These are phyloP conservation scores for Stenogyne calaminthoides DNA, from an alignment of 305 asterid species.

Conservation along the genomic window DNA sequence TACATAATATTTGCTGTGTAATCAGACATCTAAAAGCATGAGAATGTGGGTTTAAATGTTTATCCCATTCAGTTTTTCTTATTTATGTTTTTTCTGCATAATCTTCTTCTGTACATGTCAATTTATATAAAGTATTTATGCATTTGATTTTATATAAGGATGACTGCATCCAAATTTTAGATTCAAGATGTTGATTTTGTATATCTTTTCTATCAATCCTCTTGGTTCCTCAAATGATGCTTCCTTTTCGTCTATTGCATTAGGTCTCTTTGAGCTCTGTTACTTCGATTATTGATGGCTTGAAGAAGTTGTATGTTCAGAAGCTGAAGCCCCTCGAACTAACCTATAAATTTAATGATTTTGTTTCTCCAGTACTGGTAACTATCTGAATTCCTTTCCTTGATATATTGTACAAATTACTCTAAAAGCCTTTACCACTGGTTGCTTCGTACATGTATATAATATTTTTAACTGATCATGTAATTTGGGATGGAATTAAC, in stretches of 20 bases:
- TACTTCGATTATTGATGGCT: constrained; percentile 87
- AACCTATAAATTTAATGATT: constrained; percentile 81
- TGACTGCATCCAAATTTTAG: constrained; percentile 9
- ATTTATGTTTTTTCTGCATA: not conserved
- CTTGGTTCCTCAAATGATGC: constrained; percentile 28
- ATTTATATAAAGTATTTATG: constrained; percentile 10
- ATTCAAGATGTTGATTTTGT: not conserved
- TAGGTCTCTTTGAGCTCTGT: constrained; percentile 79
- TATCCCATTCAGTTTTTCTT: not conserved
- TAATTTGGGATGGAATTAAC: constrained; percentile 18
- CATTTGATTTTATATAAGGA: constrained; percentile 2
- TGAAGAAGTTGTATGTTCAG: constrained; percentile 85
- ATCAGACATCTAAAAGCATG: not conserved
- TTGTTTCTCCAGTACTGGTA: constrained; percentile 90
- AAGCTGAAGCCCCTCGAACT: constrained; percentile 84
- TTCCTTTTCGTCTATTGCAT: constrained; percentile 24
- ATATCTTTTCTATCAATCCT: constrained; percentile 5
- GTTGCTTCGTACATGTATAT: constrained; percentile 5
- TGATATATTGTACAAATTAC: constrained; percentile 18
- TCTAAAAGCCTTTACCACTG: not conserved
- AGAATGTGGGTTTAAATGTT: not conserved
- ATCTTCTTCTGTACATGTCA: not conserved
- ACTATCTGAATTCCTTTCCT: constrained; percentile 29
- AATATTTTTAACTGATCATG: constrained; percentile 16
- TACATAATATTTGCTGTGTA: constrained; percentile 1